phyloP scores from a whole-genome alignment of 768 basidiomycete genomes.

The Pilatotrama ljubarskyi region DNA sequence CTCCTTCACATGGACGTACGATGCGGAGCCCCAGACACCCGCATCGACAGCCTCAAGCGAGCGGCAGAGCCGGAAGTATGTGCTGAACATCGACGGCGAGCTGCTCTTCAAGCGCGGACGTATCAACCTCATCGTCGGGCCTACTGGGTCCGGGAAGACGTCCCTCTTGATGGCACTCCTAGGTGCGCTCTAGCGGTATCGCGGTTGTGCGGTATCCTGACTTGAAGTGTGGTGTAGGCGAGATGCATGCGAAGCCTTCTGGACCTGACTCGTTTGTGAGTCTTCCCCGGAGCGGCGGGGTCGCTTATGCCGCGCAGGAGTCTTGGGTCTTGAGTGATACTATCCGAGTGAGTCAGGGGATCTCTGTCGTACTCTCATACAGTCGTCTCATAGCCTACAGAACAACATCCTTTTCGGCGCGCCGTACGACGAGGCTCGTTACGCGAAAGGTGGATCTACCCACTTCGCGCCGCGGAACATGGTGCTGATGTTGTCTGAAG shows the following conservation, averaged over 20 bases:
- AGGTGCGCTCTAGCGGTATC: not conserved
- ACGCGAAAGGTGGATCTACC: slow-evolving; percentile 35
- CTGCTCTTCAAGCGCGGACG: slow-evolving; percentile 50
- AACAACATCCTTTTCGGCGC: slow-evolving; percentile 53
- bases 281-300: slow-evolving; percentile 65
- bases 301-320: slow-evolving; percentile 81
- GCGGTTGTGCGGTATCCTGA: not conserved
- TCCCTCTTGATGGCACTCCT: slow-evolving; percentile 41
- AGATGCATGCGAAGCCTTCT: slow-evolving; percentile 61
- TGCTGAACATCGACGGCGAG: slow-evolving; percentile 49
- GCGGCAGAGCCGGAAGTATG: slow-evolving; percentile 40
- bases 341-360: slow-evolving; percentile 44
- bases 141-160: slow-evolving; percentile 61
- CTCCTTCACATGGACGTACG: slow-evolving; percentile 54
- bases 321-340: slow-evolving; percentile 84
- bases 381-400: slow-evolving; percentile 13
- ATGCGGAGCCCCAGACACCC: slow-evolving; percentile 37
- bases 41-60: slow-evolving; percentile 1
- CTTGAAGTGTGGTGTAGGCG: slow-evolving; percentile 34
- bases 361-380: too few species aligned
- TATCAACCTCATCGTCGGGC: slow-evolving; percentile 58
- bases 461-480: not conserved
- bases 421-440: slow-evolving; percentile 44
- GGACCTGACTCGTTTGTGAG: slow-evolving; percentile 62
- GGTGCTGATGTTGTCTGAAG: slow-evolving; percentile 14